phyloP scores from a whole-genome alignment of 2,329 filamentous ascomycete species.

The Trichocomaceae sp. region DNA sequence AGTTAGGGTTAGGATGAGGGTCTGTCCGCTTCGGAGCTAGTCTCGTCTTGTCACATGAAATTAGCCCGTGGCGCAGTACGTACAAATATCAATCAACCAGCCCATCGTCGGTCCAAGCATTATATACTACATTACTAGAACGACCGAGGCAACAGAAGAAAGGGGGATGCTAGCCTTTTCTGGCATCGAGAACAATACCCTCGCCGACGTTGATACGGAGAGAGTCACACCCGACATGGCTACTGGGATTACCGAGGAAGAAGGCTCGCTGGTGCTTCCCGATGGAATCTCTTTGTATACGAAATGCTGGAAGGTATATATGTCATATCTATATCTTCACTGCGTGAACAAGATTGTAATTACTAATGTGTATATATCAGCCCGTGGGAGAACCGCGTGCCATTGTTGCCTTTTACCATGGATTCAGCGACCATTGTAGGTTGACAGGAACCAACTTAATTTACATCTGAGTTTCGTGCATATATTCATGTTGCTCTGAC shows the following conservation, averaged over 20 bases:
- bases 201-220: background rate
- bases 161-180: conserved; percentile 6
- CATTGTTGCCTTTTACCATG: conserved; percentile 76
- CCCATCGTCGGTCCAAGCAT: background rate
- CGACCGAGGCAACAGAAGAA: background rate
- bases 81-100: background rate
- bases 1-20: background rate
- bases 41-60: background rate
- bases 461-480: background rate
- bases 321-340: background rate
- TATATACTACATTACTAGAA: background rate
- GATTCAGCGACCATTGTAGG: conserved; percentile 73
- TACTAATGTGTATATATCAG: conserved; percentile 3
- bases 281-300: conserved; percentile 54
- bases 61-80: background rate
- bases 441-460: background rate
- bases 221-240: conserved; percentile 18
- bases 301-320: conserved; percentile 56
- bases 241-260: conserved; percentile 36
- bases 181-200: conserved; percentile 3
- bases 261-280: conserved; percentile 46
- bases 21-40: background rate
- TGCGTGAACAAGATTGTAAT: background rate
- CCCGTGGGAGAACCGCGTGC: conserved; percentile 49
- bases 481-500: background rate